These are phyloP conservation scores for Cercophora samala DNA, from an alignment of 495 filamentous ascomycete genomes.

Conservation along the genomic window DNA sequence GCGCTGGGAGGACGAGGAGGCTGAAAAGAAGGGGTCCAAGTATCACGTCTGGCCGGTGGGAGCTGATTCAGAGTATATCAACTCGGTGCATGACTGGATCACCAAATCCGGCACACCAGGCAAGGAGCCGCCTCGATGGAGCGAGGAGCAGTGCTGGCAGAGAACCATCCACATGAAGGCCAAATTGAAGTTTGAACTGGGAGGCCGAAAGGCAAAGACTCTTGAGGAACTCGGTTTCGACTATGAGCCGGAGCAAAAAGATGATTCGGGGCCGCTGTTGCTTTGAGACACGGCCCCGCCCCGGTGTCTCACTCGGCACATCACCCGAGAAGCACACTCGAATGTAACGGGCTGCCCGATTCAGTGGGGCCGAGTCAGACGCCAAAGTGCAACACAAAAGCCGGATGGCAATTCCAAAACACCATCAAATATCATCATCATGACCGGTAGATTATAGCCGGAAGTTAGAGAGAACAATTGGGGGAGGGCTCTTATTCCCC, in stretches of 20 bases:
- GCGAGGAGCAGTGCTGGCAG: constrained; percentile 61
- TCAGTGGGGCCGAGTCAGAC: background rate
- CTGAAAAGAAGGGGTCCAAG: constrained; percentile 33
- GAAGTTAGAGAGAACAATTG: background rate
- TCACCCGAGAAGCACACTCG: background rate
- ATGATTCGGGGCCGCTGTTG: background rate
- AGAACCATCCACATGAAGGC: constrained; percentile 41
- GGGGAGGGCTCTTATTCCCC: background rate
- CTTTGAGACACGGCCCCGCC: background rate
- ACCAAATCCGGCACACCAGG: constrained; percentile 43
- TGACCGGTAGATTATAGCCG: background rate
- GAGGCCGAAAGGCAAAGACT: constrained; percentile 39
- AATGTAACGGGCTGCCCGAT: background rate
- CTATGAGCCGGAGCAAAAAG: constrained; percentile 28
- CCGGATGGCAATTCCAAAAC: background rate
- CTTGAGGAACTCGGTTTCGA: constrained; percentile 44
- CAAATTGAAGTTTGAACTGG: constrained; percentile 45
- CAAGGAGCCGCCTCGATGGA: constrained; percentile 67
- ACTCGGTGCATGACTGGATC: constrained; percentile 63
- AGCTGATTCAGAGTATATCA: constrained; percentile 73
- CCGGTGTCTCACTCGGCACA: constrained; percentile 3
- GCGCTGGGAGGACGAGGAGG: constrained; percentile 50
- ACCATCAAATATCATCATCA: background rate
- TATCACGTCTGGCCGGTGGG: constrained; percentile 62
- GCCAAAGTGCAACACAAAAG: background rate